Evolutionary conservation across 192 early-diverging fungal genomes (phyloP), one percentile per base, ranked within the genome.

Genomic region (Coemansia sp.): DNA sequence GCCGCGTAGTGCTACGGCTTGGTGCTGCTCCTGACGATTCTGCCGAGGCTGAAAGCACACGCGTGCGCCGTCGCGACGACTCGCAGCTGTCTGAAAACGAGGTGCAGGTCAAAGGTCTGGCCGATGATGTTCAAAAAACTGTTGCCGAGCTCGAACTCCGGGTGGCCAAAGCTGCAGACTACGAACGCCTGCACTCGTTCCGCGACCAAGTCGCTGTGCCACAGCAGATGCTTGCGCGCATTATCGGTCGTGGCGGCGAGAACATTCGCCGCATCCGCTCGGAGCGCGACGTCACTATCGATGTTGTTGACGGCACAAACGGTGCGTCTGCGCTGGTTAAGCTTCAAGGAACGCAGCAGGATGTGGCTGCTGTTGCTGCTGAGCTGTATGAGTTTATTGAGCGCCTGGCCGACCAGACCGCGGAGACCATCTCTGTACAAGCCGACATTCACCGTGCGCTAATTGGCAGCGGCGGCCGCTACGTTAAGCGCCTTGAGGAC

Each of bases 201-300:
- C 80, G 84, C 15, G 70, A 83, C 39, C 88, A 90, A 49, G 78
- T 97, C 50, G 70, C 81, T 11, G 87, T 97, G 24, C 92, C 95
- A 32, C 82, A 85, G 22, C 70, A 64, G 54, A 83, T 76, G 62
- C 87, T 82, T 65, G 83, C 85, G 24, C 91, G 87, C 69, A 83
- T 98, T 23, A 94, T 97, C 65, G 96, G 96, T n/a, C 92, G 92
- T 67, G 88, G 87, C 24, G 94, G 94, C 65, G 88, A 87, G 62
- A 85, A 87, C 62, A 85, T 98, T 56, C 91, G 87, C 67, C 86
- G 87, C 51, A 64, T 96, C 37, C 92, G 87, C 62, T 86, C 89
- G 14, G 87, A 89, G 68, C 85, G 87, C 62, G 85, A 86, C 60
- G 90, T 98, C 50, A 84, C 77, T 35, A 79, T 92, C 64, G 90